Conservation (phyloP, 306 rosid species). For the Pterocarpus macrocarpus region DNA sequence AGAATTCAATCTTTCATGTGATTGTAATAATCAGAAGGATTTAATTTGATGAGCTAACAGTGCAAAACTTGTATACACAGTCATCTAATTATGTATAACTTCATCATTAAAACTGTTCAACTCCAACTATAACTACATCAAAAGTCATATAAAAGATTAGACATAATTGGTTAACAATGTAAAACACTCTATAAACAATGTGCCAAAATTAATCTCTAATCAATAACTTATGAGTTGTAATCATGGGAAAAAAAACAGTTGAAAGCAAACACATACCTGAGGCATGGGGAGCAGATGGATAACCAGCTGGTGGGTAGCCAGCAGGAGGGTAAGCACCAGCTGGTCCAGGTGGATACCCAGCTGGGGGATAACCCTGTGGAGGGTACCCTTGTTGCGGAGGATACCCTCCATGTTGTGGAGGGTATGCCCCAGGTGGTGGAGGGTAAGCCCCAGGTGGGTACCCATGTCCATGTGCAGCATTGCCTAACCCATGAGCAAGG, state of each 20-base stretch:
- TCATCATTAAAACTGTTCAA: not conserved
- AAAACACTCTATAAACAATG: not conserved
- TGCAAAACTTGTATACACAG: not conserved
- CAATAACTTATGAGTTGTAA: not conserved
- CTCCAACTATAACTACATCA: not conserved
- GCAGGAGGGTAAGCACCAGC: slow-evolving; percentile 56
- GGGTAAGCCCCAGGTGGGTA: slow-evolving; percentile 55
- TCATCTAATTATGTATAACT: not conserved
- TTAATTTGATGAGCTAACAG: not conserved
- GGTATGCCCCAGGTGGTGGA: slow-evolving; percentile 47
- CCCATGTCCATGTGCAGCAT: slow-evolving; percentile 66
- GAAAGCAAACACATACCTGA: slow-evolving; percentile 54
- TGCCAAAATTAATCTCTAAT: not conserved
- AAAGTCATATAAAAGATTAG: not conserved
- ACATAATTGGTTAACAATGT: not conserved
- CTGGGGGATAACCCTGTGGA: slow-evolving; percentile 44
- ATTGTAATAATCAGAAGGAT: not conserved
- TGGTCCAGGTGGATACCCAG: slow-evolving; percentile 46
- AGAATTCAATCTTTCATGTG: not conserved
- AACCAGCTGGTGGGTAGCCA: slow-evolving; percentile 73
- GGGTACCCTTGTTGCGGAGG: slow-evolving; percentile 47
- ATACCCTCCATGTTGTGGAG: slow-evolving; percentile 41
- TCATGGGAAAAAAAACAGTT: not conserved
- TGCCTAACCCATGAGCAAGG: slow-evolving; percentile 64
- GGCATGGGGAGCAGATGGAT: slow-evolving; percentile 63